Evolutionary conservation across 2,329 filamentous ascomycete genomes (phyloP).

Genomic region (Ascochyta fabae): DNA sequence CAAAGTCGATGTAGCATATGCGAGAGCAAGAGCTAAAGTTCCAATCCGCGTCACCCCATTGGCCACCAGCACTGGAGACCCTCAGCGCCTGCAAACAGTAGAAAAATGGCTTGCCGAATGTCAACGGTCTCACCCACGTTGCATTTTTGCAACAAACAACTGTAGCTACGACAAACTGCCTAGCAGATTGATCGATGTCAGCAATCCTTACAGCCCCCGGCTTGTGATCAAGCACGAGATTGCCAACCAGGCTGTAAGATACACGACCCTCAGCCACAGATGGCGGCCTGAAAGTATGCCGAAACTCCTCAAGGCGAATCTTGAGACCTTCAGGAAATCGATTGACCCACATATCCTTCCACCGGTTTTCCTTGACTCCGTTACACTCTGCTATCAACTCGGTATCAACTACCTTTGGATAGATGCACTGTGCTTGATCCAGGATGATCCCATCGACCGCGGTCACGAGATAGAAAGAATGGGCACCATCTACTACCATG

Average conservation of each 20-base stretch:
- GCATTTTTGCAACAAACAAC: neutral
- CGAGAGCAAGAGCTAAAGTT: neutral
- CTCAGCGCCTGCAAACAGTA: neutral
- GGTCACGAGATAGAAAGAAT: neutral
- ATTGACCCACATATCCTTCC: neutral
- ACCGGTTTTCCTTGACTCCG: neutral
- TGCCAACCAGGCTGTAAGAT: neutral
- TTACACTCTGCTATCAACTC: neutral
- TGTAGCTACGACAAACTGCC: neutral
- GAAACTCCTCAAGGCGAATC: neutral
- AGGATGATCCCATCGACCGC: neutral
- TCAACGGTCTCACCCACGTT: neutral
- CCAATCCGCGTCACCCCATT: neutral
- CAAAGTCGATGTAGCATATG: too few species aligned
- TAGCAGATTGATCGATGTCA: too few species aligned
- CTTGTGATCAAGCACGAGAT: neutral
- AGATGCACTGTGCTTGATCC: neutral
- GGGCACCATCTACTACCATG: neutral
- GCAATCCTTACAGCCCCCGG: too few species aligned
- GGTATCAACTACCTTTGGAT: neutral
- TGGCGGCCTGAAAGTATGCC: neutral
- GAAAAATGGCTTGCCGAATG: neutral
- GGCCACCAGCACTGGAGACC: neutral
- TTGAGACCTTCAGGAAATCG: neutral
- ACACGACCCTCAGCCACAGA: neutral